These are phyloP conservation scores for Fusarium cicatricum DNA, from an alignment of 2,329 filamentous ascomycete genomes.

Conservation along the genomic window DNA sequence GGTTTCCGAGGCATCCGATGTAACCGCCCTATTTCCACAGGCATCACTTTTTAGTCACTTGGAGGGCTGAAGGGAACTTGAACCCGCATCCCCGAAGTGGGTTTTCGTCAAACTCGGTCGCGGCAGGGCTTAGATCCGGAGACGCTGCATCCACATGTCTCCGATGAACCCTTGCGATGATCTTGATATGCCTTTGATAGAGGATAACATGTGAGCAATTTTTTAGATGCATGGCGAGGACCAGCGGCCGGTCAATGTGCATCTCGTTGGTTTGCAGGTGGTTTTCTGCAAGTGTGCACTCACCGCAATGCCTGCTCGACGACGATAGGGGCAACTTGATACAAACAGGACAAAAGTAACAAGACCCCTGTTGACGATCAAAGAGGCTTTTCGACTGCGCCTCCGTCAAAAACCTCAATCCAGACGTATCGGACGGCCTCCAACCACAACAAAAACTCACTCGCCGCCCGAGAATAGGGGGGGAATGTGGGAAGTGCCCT, in stretches of 20 bases:
- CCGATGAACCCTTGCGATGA: background rate
- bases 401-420: background rate
- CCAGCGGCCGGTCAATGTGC: background rate
- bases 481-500: background rate
- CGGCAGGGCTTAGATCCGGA: background rate
- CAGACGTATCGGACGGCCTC: background rate
- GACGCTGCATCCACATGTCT: slow-evolving; percentile 5
- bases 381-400: background rate
- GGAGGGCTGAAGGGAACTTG: too few species aligned
- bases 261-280: background rate
- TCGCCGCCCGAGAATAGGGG: too few species aligned
- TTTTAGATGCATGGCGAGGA: too few species aligned
- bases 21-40: too few species aligned
- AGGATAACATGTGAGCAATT: too few species aligned
- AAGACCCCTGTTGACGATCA: background rate
- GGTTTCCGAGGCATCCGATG: background rate
- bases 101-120: background rate
- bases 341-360: background rate
- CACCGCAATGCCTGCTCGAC: background rate
- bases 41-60: too few species aligned
- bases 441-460: background rate
- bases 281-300: background rate
- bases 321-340: background rate
- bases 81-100: slow-evolving; percentile 2
- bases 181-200: too few species aligned